A percentile compares a stretch with the other conserved stretches of the same genome.
phyloP scores from a whole-genome alignment of 371 early-diverging fungal species.

The Rhizopus sp. region DNA sequence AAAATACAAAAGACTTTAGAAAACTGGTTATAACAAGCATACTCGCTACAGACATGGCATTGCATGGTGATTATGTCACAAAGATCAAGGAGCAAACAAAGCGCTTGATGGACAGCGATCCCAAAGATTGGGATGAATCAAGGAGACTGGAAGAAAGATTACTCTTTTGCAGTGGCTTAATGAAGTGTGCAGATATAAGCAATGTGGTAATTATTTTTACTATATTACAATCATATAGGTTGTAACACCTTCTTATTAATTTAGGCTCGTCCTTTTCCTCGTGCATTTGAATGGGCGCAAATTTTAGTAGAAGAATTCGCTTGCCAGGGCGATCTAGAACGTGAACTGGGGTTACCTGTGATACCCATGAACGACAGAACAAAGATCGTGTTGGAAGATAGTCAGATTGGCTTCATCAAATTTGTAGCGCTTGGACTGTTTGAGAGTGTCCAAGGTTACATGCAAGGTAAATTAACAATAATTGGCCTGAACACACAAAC shows the following conservation, averaged over 20 bases:
- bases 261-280: slow-evolving; percentile 58
- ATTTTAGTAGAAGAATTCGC: slow-evolving; percentile 63
- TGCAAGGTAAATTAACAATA: slow-evolving; percentile 28
- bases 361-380: slow-evolving; percentile 59
- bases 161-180: slow-evolving; percentile 68
- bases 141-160: slow-evolving; percentile 47
- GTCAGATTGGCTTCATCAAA: slow-evolving; percentile 73
- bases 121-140: slow-evolving; percentile 17
- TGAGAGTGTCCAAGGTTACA: slow-evolving; percentile 42
- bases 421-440: slow-evolving; percentile 71
- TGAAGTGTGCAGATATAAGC: slow-evolving; percentile 88
- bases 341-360: slow-evolving; percentile 57
- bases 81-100: slow-evolving; percentile 65
- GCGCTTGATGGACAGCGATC: slow-evolving; percentile 35
- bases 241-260: not conserved
- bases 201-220: slow-evolving; percentile 56
- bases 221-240: not conserved
- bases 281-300: slow-evolving; percentile 59
- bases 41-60: slow-evolving; percentile 82
- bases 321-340: slow-evolving; percentile 68
- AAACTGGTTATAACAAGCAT: slow-evolving; percentile 70
- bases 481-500: not conserved
- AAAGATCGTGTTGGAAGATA: slow-evolving; percentile 55
- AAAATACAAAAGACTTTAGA: slow-evolving; percentile 56
- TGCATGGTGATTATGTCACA: slow-evolving; percentile 74